phyloP scores from a whole-genome alignment of 768 basidiomycete species.

The Kwoniella botswanensis region DNA sequence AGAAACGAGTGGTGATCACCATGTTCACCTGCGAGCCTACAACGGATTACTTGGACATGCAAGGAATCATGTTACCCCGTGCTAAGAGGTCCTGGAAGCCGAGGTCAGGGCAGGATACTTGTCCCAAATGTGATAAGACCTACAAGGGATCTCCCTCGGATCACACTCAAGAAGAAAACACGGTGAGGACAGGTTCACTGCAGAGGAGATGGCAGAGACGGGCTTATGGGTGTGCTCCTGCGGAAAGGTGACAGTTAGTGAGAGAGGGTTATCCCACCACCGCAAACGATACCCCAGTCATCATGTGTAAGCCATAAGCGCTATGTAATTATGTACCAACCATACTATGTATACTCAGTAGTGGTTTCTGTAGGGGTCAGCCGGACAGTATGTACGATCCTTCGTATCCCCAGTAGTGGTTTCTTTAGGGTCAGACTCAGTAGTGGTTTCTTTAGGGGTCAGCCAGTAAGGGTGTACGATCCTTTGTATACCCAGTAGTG shows the following conservation, averaged over 20 bases:
- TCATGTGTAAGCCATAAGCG: not conserved
- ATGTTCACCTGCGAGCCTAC: conserved; percentile 11
- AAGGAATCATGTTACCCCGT: not conserved
- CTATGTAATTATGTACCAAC: too few species aligned
- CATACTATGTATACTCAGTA: not conserved
- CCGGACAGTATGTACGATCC: too few species aligned
- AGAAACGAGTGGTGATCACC: conserved; percentile 14
- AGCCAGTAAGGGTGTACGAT: too few species aligned
- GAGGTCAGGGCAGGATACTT: too few species aligned
- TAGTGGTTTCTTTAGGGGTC: too few species aligned
- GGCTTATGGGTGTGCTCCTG: not conserved
- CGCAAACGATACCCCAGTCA: not conserved
- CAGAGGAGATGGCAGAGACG: not conserved
- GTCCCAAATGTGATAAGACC: not conserved
- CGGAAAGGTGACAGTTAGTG: not conserved
- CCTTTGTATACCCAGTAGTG: too few species aligned
- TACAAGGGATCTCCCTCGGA: not conserved
- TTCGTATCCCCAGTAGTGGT: not conserved
- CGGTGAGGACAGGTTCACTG: conserved; percentile 2
- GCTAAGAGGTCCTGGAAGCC: not conserved
- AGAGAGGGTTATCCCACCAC: not conserved
- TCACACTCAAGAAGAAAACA: conserved; percentile 11
- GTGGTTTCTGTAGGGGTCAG: not conserved
- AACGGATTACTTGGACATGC: not conserved
- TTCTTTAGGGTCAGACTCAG: not conserved